Evolutionary conservation across 441 rosid genomes (phyloP), one percentile per base, ranked within the genome.

Genomic region (Theobroma grandiflorum): DNA sequence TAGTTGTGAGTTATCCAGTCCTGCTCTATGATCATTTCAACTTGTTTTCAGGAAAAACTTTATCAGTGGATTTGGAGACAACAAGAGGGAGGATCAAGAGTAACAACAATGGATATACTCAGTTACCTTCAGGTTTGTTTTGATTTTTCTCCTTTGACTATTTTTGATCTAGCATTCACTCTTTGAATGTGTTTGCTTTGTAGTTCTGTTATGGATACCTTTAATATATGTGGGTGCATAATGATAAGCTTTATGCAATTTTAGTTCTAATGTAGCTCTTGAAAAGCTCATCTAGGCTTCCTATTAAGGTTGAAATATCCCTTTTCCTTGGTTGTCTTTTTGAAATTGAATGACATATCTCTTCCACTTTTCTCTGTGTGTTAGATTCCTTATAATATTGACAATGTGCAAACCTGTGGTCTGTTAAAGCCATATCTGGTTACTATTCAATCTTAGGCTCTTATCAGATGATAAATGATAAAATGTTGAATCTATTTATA

Each of bases 61-160:
- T 87, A 88, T 82, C 99, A 95, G 63, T 95, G 99, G 98, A 91
- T 95, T 74, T 85, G 87, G 90, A 90, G 98, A 74, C 94, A 94
- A 76, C 96, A 95, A 84, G 99, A 94, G 80, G 98, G 82, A 82
- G 98, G 95, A 20, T 84, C 95, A 37, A 92, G 98, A 84, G 92
- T 91, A 55, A 75, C 95, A 72, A 81, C 96, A 6, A 78, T 72
- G 79, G 99, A 94, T 85, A 88, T 94, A 59, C 49, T 90, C 67
- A 88, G 57, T 84, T 94, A 92, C 83, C 77, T 95, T 75, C 98
- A 94, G 98, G 99, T 95, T 80, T 74, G 26, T 75, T 10, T 81
- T 14, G 40, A 11, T 37, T 79, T 12, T 66, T 40, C 40, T 38
- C 38, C 15, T 73, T 63, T 5, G 58, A 8, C 26, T 20, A 6